Percentiles rank a stretch among this genome's conserved stretches.
Conservation (phyloP, 2,329 filamentous ascomycete species). For the Simplicillium sp. region DNA sequence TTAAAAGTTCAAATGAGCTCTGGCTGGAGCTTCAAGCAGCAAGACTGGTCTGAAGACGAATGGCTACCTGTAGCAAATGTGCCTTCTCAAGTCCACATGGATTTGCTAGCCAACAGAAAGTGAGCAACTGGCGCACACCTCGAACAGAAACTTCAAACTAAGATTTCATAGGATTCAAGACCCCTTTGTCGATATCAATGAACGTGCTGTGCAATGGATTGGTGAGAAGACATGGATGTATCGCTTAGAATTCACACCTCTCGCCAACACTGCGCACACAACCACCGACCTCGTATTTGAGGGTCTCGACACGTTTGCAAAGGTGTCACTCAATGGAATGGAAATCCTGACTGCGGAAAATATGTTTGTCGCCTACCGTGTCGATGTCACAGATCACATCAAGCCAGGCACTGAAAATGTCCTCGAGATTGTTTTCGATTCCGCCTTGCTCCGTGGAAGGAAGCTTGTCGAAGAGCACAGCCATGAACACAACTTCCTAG, state of each 20-base stretch:
- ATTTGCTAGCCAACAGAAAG: constrained; percentile 22
- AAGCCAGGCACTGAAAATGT: constrained; percentile 26
- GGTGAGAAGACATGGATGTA: constrained; percentile 51
- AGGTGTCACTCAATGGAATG: constrained; percentile 36
- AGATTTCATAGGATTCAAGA: constrained; percentile 28
- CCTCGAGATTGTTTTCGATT: constrained; percentile 44
- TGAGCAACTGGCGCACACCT: constrained; percentile 7
- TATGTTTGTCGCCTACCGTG: constrained; percentile 42
- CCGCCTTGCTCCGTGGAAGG: constrained; percentile 36
- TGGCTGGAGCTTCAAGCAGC: background rate
- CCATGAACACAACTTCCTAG: constrained; percentile 40
- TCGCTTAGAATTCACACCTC: constrained; percentile 23
- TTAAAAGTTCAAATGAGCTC: no score
- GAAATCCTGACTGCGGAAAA: constrained; percentile 37
- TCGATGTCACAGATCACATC: constrained; percentile 30
- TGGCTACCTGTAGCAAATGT: constrained; percentile 23
- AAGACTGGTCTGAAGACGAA: background rate
- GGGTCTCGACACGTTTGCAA: constrained; percentile 46
- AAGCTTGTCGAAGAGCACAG: constrained; percentile 36
- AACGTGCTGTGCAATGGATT: constrained; percentile 46
- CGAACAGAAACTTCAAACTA: background rate
- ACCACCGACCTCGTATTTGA: constrained; percentile 33
- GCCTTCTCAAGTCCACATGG: constrained; percentile 24
- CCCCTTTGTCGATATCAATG: constrained; percentile 50
- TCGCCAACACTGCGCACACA: background rate